Conservation (phyloP, 163 green algal genomes). For the Scenedesmus sp. region DNA sequence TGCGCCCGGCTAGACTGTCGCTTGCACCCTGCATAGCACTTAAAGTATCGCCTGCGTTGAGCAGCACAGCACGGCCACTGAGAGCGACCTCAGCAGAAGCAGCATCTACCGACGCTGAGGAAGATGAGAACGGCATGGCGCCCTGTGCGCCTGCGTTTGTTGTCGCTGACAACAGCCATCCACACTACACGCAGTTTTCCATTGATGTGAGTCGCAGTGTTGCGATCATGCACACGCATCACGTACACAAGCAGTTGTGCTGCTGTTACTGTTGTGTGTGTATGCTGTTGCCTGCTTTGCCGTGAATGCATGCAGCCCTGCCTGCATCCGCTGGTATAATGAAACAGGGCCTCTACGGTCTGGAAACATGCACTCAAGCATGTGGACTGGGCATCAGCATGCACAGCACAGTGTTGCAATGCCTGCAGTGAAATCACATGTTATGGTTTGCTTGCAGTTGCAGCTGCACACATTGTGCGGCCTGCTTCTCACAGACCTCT, state of each 20-base stretch:
- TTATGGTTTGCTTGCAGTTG: background rate
- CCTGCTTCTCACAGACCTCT: background rate
- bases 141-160: conserved; percentile 44
- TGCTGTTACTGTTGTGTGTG: background rate
- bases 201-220: conserved; percentile 8
- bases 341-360: too few species aligned
- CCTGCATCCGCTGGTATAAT: too few species aligned
- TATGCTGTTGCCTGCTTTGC: background rate
- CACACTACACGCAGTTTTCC: conserved; percentile 42
- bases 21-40: background rate
- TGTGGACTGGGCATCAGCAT: background rate
- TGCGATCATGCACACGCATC: background rate
- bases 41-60: background rate
- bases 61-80: background rate
- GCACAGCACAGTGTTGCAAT: background rate
- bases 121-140: background rate
- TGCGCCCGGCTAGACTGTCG: background rate
- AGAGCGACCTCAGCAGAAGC: background rate
- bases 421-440: too few species aligned
- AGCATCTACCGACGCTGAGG: background rate
- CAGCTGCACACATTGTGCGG: background rate
- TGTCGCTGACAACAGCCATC: background rate
- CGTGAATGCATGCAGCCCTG: background rate
- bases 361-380: too few species aligned
- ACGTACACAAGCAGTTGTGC: background rate